Percentiles rank a stretch among this genome's conserved stretches.
Evolutionary conservation across 805 yeast species (phyloP).

Genomic region (Kregervanrija pseudodelftensis): DNA sequence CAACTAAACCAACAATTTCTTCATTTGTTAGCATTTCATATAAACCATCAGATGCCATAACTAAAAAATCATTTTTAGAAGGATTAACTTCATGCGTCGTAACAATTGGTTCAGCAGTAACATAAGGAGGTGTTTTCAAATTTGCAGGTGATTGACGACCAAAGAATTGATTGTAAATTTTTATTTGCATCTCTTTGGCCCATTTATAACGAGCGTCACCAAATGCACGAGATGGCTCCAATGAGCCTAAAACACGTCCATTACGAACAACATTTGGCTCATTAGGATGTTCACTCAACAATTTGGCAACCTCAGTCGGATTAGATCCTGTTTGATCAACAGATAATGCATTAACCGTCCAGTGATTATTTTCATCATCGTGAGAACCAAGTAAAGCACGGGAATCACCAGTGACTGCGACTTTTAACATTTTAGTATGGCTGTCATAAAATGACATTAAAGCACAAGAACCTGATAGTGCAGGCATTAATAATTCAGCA

Average conservation of each 20-base stretch:
- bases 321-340: conserved; percentile 94
- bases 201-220: conserved; percentile 95
- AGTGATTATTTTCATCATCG: conserved; percentile 47
- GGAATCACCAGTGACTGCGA: conserved; percentile 96
- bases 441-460: conserved; percentile 83
- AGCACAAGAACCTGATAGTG: conserved; percentile 93
- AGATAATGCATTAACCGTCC: conserved; percentile 85
- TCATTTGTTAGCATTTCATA: conserved; percentile 89
- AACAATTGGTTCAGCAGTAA: conserved; percentile 91
- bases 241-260: conserved; percentile 86
- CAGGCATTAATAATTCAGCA: conserved; percentile 78
- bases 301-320: conserved; percentile 76
- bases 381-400: conserved; percentile 81
- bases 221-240: conserved; percentile 94
- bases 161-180: conserved; percentile 67
- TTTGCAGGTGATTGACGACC: conserved; percentile 71
- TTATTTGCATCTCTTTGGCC: conserved; percentile 64
- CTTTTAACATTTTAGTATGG: conserved; percentile 58
- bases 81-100: conserved; percentile 74
- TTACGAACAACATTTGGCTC: conserved; percentile 77
- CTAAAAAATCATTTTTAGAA: conserved; percentile 72
- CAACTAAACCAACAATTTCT: conserved; percentile 87
- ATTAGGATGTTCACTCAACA: conserved; percentile 83
- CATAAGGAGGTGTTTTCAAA: conserved; percentile 88
- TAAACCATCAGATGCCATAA: conserved; percentile 90